Percentiles rank a stretch among this genome's conserved stretches.
Evolutionary conservation across 352 stramenopile species (phyloP).

Genomic region (Phytopythium litorale): DNA sequence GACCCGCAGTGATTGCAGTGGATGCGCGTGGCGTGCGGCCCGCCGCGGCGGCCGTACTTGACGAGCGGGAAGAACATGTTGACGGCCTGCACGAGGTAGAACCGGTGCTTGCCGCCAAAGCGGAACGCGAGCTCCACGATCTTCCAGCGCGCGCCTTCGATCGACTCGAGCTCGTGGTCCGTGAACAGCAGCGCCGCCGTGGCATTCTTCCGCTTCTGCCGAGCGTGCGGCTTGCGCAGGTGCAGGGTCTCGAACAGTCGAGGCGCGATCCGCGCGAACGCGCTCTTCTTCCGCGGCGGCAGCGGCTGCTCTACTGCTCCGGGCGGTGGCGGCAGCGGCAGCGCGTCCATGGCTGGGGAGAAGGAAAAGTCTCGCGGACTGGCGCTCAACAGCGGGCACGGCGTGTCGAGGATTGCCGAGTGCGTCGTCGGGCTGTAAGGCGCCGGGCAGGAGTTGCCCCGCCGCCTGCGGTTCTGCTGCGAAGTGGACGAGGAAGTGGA

Average conservation of each 20-base stretch:
- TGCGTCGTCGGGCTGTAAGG: conserved; percentile 15
- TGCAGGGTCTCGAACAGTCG: conserved; percentile 51
- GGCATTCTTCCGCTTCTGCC: conserved; percentile 38
- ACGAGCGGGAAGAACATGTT: conserved; percentile 84
- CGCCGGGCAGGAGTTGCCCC: conserved; percentile 67
- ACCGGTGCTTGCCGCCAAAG: conserved; percentile 79
- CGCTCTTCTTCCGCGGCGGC: conserved; percentile 28
- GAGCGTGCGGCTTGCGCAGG: conserved; percentile 32
- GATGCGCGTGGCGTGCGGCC: conserved; percentile 61
- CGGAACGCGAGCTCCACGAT: conserved; percentile 84
- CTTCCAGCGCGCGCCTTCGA: conserved; percentile 82
- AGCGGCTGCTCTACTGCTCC: background rate
- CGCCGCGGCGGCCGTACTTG: conserved; percentile 77
- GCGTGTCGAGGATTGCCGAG: background rate
- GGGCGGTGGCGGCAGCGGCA: conserved; percentile 1
- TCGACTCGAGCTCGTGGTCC: conserved; percentile 71
- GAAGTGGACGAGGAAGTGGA: conserved; percentile 12
- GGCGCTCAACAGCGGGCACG: conserved; percentile 2
- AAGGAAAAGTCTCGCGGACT: conserved; percentile 2
- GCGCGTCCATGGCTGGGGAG: background rate
- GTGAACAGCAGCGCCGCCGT: conserved; percentile 59
- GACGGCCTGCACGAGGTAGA: conserved; percentile 82
- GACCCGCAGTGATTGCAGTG: conserved; percentile 81
- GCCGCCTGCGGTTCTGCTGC: conserved; percentile 19
- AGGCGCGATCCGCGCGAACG: conserved; percentile 54